Percentiles rank a stretch among this genome's conserved stretches.
These are phyloP conservation scores for Leccinum solheimii DNA, from an alignment of 1,284 basidiomycete species.

Conservation along the genomic window DNA sequence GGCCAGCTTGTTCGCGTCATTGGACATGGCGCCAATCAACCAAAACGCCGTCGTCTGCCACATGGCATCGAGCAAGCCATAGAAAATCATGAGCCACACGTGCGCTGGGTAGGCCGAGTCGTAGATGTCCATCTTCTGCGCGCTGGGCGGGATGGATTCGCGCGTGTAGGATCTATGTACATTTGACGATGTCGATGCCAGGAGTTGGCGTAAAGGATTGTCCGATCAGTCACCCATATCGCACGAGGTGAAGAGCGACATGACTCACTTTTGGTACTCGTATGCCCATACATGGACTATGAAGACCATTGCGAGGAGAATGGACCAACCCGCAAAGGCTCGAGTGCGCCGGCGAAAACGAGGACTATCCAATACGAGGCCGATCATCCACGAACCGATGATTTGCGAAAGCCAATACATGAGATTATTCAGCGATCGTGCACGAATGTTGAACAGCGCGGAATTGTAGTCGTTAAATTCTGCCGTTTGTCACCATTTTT, in stretches of 20 bases:
- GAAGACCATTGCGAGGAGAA: conserved; percentile 48
- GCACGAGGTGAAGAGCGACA: not conserved
- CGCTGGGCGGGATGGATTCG: not conserved
- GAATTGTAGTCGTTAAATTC: conserved; percentile 42
- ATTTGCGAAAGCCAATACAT: conserved; percentile 42
- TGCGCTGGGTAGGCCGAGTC: conserved; percentile 34
- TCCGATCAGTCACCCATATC: not conserved
- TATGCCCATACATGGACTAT: conserved; percentile 52
- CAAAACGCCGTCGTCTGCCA: conserved; percentile 44
- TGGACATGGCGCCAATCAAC: conserved; percentile 43
- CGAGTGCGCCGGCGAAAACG: conserved; percentile 44
- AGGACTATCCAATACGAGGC: conserved; percentile 43
- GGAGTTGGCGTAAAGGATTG: not conserved
- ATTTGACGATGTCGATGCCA: not conserved
- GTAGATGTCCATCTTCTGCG: conserved; percentile 31
- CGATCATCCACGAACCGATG: conserved; percentile 39
- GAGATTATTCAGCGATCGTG: conserved; percentile 38
- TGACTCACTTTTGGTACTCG: conserved; percentile 50
- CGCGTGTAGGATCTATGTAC: conserved; percentile 21
- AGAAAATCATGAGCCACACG: conserved; percentile 41
- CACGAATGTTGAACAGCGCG: conserved; percentile 41
- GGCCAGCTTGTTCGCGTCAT: conserved; percentile 40
- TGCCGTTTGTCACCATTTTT: not conserved
- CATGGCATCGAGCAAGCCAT: conserved; percentile 43
- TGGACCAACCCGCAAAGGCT: conserved; percentile 48